phyloP scores from a whole-genome alignment of 1,284 basidiomycete species.

The Cryptococcus sp. region DNA sequence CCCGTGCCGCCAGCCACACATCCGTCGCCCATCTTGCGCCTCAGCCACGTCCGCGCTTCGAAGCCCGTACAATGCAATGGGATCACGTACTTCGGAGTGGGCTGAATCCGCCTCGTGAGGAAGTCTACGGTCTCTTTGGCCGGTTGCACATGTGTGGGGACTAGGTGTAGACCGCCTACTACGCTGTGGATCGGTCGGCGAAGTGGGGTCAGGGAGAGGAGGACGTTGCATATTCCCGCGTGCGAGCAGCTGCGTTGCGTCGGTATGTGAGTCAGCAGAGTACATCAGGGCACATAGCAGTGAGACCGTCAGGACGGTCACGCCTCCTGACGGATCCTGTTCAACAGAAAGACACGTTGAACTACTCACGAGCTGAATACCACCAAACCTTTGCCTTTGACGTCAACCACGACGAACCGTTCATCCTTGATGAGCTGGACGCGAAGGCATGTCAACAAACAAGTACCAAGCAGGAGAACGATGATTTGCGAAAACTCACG shows the following conservation, averaged over 20 bases:
- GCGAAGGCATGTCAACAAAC: not conserved
- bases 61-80: conserved; percentile 84
- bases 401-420: conserved; percentile 72
- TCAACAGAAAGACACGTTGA: no score
- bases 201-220: conserved; percentile 63
- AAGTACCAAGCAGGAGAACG: no score
- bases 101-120: conserved; percentile 62
- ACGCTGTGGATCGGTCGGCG: conserved; percentile 74
- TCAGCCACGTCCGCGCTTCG: conserved; percentile 66
- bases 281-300: conserved; percentile 3
- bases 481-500: conserved; percentile 52
- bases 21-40: conserved; percentile 66
- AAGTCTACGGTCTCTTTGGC: conserved; percentile 71
- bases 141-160: conserved; percentile 63
- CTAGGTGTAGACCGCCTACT: conserved; percentile 77
- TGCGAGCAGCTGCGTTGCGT: conserved; percentile 65
- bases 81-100: conserved; percentile 67
- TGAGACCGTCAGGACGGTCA: no score
- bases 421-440: conserved; percentile 74
- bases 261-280: not conserved
- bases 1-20: conserved; percentile 71
- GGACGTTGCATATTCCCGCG: conserved; percentile 79
- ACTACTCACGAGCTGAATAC: conserved; percentile 72
- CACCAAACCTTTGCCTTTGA: conserved; percentile 73
- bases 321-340: not conserved